Evolutionary conservation across 148 eudicot species (phyloP).

Genomic region (Agrostemma githago): DNA sequence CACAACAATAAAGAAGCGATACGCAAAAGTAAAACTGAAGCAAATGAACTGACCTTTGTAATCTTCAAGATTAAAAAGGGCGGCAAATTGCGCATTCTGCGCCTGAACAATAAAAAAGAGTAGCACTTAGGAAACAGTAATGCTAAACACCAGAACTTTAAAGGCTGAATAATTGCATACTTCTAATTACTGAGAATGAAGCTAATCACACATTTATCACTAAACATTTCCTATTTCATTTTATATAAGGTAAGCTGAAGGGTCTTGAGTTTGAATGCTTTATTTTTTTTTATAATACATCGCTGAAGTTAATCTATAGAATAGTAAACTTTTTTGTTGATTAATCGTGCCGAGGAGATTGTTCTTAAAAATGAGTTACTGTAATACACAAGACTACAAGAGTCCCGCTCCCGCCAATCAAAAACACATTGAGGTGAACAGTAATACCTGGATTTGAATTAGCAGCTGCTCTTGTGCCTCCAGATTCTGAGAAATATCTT

Average conservation of each 20-base stretch:
- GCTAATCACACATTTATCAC: not conserved
- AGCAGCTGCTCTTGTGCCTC: conserved; percentile 79
- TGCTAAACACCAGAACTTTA: not conserved
- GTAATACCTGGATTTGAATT: conserved; percentile 73
- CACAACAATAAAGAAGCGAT: not conserved
- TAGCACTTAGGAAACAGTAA: conserved; percentile 9
- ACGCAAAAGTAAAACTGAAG: not conserved
- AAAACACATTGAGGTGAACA: conserved; percentile 4
- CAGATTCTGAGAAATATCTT: conserved; percentile 72
- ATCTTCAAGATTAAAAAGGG: conserved; percentile 83
- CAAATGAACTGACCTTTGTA: conserved; percentile 56
- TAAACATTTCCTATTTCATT: not conserved
- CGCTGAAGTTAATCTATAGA: not conserved
- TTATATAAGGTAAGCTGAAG: not conserved
- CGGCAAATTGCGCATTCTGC: conserved; percentile 78
- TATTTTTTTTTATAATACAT: too few relatives aligned
- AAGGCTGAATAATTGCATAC: not conserved
- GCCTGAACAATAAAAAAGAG: conserved; percentile 45
- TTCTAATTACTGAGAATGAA: not conserved
- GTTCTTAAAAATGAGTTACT: not conserved
- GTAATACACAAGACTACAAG: not conserved
- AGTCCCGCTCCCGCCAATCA: not conserved
- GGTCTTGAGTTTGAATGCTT: not conserved
- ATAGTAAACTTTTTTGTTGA: not conserved
- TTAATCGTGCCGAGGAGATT: not conserved